These are phyloP conservation scores for Takakia lepidozioides DNA, from an alignment of 225 moss, liverwort and hornwort species.

Conservation along the genomic window DNA sequence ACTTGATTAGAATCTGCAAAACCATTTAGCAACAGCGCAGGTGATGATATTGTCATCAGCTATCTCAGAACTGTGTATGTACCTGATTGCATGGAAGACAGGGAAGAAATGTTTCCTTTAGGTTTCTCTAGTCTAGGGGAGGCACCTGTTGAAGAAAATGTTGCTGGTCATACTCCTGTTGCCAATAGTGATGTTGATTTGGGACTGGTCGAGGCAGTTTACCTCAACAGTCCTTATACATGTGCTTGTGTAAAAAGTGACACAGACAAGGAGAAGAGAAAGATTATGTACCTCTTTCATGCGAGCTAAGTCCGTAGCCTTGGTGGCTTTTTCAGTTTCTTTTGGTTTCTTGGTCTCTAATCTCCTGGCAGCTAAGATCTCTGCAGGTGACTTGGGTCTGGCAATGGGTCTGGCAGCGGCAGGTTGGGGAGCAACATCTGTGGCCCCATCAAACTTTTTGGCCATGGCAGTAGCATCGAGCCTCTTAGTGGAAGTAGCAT, in stretches of 20 bases:
- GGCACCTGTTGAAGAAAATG: not conserved
- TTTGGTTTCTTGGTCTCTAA: conserved; percentile 4
- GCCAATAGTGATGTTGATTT: not conserved
- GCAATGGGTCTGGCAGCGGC: too few relatives aligned
- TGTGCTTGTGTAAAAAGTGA: not conserved
- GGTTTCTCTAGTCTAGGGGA: not conserved
- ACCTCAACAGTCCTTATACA: too few relatives aligned
- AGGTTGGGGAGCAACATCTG: not conserved
- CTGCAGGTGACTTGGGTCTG: conserved; percentile 5
- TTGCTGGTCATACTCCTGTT: not conserved
- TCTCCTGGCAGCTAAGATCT: conserved; percentile 5
- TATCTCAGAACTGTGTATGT: too few relatives aligned
- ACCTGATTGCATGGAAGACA: too few relatives aligned
- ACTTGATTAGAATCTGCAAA: conserved; percentile 36
- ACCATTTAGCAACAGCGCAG: not conserved
- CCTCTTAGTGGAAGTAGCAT: too few relatives aligned
- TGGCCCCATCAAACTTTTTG: not conserved
- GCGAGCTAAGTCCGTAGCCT: conserved; percentile 4
- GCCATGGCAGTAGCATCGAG: too few relatives aligned
- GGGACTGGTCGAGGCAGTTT: too few relatives aligned
- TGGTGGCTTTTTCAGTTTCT: not conserved
- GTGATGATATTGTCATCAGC: too few relatives aligned
- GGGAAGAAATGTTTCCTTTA: too few relatives aligned
- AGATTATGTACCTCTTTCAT: conserved; percentile 7
- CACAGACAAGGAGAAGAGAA: too few relatives aligned